Evolutionary conservation across 2,329 filamentous ascomycete genomes (phyloP).

Genomic region (Nannizzia gypsea): DNA sequence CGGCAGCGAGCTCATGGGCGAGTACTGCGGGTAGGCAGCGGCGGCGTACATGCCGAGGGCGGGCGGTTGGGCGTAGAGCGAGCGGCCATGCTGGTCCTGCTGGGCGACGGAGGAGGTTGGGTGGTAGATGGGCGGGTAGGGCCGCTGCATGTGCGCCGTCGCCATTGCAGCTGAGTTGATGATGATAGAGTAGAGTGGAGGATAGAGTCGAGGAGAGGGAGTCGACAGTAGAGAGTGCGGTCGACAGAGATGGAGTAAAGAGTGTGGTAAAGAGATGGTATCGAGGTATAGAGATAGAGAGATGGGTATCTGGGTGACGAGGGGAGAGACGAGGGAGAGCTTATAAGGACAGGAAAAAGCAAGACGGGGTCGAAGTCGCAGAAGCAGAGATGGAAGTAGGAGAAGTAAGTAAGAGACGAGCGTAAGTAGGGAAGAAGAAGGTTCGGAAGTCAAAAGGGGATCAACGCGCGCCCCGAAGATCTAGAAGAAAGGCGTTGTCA

Average conservation of each 20-base stretch:
- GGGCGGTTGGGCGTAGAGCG: conserved; percentile 70
- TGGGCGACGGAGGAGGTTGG: conserved; percentile 81
- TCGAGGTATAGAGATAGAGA: neutral
- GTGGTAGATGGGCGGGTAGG: conserved; percentile 86
- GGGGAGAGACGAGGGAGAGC: neutral
- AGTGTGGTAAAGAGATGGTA: neutral
- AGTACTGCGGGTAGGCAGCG: conserved; percentile 45
- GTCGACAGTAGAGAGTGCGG: too few species aligned
- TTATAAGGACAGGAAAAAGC: neutral
- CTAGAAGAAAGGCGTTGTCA: conserved; percentile 13
- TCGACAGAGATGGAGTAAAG: too few species aligned
- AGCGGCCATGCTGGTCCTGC: conserved; percentile 74
- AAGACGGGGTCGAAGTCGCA: neutral
- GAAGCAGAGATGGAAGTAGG: too few species aligned
- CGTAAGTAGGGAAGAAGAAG: conserved; percentile 8
- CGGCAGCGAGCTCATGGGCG: conserved; percentile 40
- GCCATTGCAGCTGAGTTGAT: conserved; percentile 45
- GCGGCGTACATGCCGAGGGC: conserved; percentile 69
- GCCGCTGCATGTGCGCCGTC: conserved; percentile 51
- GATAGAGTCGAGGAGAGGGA: neutral
- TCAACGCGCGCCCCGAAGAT: conserved; percentile 14
- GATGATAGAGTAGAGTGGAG: conserved; percentile 6
- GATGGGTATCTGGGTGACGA: neutral
- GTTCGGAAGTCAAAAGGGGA: conserved; percentile 10
- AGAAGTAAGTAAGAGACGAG: too few species aligned